These are phyloP conservation scores for Hygrocybe punicea DNA, from an alignment of 768 basidiomycete species.

Conservation along the genomic window DNA sequence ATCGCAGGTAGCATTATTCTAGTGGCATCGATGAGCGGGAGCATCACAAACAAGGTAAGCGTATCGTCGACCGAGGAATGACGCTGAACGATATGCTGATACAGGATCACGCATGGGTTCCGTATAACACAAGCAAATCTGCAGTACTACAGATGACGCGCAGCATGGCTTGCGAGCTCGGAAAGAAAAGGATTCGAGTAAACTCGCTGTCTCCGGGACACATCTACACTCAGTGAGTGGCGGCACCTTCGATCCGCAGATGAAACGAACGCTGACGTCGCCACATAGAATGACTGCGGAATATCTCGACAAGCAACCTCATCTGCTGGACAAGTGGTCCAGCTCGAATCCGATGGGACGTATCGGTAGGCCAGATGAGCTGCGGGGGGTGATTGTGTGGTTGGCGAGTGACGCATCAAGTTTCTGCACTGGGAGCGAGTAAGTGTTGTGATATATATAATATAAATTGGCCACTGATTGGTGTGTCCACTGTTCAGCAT, in stretches of 20 bases:
- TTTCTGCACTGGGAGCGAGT: conserved; percentile 84
- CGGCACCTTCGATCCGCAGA: not conserved
- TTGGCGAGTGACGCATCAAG: conserved; percentile 72
- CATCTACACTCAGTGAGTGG: conserved; percentile 61
- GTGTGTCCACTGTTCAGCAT: conserved; percentile 39
- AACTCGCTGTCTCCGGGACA: conserved; percentile 76
- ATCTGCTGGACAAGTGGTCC: conserved; percentile 65
- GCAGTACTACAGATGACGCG: conserved; percentile 78
- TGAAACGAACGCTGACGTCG: not conserved
- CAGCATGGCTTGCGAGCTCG: conserved; percentile 80
- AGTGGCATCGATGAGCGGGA: conserved; percentile 64
- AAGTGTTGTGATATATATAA: conserved; percentile 28
- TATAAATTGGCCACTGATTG: conserved; percentile 5
- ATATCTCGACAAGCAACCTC: conserved; percentile 62
- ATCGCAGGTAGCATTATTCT: conserved; percentile 58
- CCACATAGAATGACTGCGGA: conserved; percentile 65
- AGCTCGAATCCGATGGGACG: conserved; percentile 65
- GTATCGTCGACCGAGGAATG: not conserved
- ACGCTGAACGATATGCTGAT: not conserved
- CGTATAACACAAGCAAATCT: conserved; percentile 75
- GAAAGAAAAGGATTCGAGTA: conserved; percentile 60
- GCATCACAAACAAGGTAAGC: conserved; percentile 51
- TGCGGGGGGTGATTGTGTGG: conserved; percentile 70
- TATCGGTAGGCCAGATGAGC: conserved; percentile 67
- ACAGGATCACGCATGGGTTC: conserved; percentile 71